Base-by-base conservation (phyloP, 176 grass and related monocot genomes). In the Hordeum marinum region DNA sequence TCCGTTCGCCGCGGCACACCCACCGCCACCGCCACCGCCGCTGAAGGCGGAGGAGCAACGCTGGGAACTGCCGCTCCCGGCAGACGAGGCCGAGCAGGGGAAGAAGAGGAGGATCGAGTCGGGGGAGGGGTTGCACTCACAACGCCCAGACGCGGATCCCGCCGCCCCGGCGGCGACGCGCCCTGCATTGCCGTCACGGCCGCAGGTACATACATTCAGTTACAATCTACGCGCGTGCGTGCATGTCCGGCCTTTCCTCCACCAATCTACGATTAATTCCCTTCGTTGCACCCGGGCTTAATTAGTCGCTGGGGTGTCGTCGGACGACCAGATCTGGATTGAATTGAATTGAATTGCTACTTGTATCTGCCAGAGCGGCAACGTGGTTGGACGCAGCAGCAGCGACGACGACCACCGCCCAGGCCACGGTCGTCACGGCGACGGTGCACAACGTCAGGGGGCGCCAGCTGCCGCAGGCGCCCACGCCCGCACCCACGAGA, bases 61-160 rank as follows among this genome's bases (percentile, higher is more conserved):
- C 46, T 50, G 43, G 40, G 32, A 34, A 34, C 14, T 14, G 15
- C 41, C 21, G 5, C 42, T 37, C 15, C 6, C n/a, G 12, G 84
- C 31, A 29, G 64, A 21, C 63, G 71, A 63, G 78, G 32, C 52
- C 52, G 52, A 35, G n/a, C 59, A 48, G 81, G 78, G 57, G 21
- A 54, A 4, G 63, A 77, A 29, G 73, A 13, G 61, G 80, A 40
- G 73, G 84, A 45, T 43, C 9, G 24, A 66, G 75, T 21, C 45
- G 17, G 17, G 0, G 75, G 66, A 7, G 68, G 77, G 63, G 69
- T 84, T 89, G 76, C 87, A 80, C 68, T 74, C 83, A 64, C 87
- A 79, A 85, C 90, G 52, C 52, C 18, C 80, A 34, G 50, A 85
- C 77, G 88, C 45, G 83, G 85, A 94, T 90, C 89, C 90, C 50